Percentiles rank a stretch among this genome's conserved stretches.
phyloP scores from a whole-genome alignment of 192 early-diverging fungal genomes.

The Helicostylum pulchrum region DNA sequence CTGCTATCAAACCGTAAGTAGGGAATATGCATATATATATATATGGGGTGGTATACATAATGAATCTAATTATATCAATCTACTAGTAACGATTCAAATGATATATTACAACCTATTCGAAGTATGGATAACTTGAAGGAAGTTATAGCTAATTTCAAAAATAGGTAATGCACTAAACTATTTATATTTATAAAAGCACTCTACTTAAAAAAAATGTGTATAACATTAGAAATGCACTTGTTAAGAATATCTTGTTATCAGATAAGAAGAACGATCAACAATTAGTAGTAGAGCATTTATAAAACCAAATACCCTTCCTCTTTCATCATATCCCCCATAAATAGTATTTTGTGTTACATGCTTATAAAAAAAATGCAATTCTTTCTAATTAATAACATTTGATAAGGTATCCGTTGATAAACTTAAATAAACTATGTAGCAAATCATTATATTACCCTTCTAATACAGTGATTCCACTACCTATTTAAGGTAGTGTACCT shows the following conservation, averaged over 20 bases:
- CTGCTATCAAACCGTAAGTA: slow-evolving; percentile 22
- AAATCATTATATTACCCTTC: no score
- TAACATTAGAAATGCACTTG: slow-evolving; percentile 18
- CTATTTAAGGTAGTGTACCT: no score
- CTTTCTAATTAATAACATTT: no score
- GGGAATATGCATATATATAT: neutral
- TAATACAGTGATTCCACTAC: no score
- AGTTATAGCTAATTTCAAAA: slow-evolving; percentile 27
- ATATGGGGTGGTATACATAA: no score
- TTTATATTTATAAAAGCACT: neutral
- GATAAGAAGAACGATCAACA: neutral
- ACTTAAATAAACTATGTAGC: no score
- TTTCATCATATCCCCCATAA: no score
- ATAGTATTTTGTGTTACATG: no score
- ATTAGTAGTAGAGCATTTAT: neutral
- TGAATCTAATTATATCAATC: neutral
- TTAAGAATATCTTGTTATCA: slow-evolving; percentile 11
- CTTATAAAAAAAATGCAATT: no score
- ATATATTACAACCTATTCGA: slow-evolving; percentile 14
- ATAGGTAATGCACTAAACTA: slow-evolving; percentile 21
- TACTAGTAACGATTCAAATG: slow-evolving; percentile 20
- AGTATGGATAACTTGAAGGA: slow-evolving; percentile 32
- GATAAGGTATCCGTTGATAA: no score
- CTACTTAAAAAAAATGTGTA: neutral
- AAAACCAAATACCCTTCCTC: neutral